phyloP scores from a whole-genome alignment of 139 green algal species.

The Trebouxia sp. region DNA sequence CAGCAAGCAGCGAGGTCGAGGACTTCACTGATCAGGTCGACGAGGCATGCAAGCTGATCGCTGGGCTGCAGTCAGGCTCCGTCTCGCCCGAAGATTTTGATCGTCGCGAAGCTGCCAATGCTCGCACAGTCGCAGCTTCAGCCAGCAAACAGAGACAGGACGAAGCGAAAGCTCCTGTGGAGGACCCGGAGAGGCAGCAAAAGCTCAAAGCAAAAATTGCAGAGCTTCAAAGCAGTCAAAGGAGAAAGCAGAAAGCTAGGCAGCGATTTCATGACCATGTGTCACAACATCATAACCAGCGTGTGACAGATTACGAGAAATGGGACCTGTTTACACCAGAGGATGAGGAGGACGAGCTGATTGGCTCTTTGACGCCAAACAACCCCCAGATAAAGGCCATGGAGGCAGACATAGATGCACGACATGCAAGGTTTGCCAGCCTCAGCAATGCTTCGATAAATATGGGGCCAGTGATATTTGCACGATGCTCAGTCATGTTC shows the following conservation, averaged over 20 bases:
- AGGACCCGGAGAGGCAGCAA: slow-evolving; percentile 40
- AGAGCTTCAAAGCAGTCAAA: slow-evolving; percentile 56
- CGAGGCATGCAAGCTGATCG: slow-evolving; percentile 69
- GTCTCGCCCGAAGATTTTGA: slow-evolving; percentile 74
- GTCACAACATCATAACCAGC: slow-evolving; percentile 3
- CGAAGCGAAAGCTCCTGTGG: no score
- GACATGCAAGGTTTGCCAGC: slow-evolving; percentile 52
- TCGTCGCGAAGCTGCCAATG: slow-evolving; percentile 34
- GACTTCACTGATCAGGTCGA: slow-evolving; percentile 68
- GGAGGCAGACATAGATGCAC: slow-evolving; percentile 81
- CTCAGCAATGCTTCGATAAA: background rate
- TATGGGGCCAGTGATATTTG: background rate
- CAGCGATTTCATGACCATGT: slow-evolving; percentile 55
- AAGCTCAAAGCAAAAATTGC: slow-evolving; percentile 50
- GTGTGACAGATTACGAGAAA: slow-evolving; percentile 74
- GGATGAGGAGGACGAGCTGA: slow-evolving; percentile 82
- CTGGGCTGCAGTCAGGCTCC: slow-evolving; percentile 61
- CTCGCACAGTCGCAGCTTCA: background rate
- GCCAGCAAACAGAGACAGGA: no score
- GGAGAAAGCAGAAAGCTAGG: slow-evolving; percentile 56
- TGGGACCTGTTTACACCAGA: slow-evolving; percentile 83
- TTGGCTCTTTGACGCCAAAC: slow-evolving; percentile 62
- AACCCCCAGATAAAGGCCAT: slow-evolving; percentile 65
- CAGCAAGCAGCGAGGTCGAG: background rate
- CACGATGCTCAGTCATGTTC: no score